Conservation (phyloP, 495 filamentous ascomycete species). For the Xylaria bambusicola region DNA sequence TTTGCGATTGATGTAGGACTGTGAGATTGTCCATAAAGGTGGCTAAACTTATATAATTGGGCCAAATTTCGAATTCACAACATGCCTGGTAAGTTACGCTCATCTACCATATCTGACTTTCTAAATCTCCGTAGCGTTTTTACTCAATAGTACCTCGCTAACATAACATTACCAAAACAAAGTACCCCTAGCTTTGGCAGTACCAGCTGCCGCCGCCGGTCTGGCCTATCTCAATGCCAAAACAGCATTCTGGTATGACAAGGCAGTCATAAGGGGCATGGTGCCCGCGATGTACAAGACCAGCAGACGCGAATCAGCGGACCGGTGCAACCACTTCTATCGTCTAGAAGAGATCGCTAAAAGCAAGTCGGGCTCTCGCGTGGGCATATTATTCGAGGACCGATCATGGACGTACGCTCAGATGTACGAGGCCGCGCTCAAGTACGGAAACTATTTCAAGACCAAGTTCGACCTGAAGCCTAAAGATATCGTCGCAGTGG, state of each 20-base stretch:
- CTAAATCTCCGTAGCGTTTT: too few species aligned
- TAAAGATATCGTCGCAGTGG: conserved; percentile 82
- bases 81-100: conserved; percentile 14
- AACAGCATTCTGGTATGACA: conserved; percentile 67
- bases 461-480: conserved; percentile 66
- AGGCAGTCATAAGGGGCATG: conserved; percentile 52
- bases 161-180: background rate
- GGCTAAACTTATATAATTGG: too few species aligned
- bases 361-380: conserved; percentile 52
- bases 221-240: conserved; percentile 83
- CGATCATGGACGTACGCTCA: conserved; percentile 79
- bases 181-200: conserved; percentile 55
- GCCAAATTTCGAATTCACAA: background rate
- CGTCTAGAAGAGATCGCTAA: conserved; percentile 69
- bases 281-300: conserved; percentile 45
- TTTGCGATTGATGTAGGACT: too few species aligned
- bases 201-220: conserved; percentile 66
- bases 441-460: conserved; percentile 83
- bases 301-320: conserved; percentile 50
- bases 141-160: background rate
- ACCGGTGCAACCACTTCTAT: conserved; percentile 78
- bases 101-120: too few species aligned
- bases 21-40: too few species aligned
- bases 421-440: conserved; percentile 71
- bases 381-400: conserved; percentile 76